A percentile compares a stretch with the other conserved stretches of the same genome.
These are phyloP conservation scores for Populus deltoides DNA, from an alignment of 345 rosid genomes.

Conservation along the genomic window DNA sequence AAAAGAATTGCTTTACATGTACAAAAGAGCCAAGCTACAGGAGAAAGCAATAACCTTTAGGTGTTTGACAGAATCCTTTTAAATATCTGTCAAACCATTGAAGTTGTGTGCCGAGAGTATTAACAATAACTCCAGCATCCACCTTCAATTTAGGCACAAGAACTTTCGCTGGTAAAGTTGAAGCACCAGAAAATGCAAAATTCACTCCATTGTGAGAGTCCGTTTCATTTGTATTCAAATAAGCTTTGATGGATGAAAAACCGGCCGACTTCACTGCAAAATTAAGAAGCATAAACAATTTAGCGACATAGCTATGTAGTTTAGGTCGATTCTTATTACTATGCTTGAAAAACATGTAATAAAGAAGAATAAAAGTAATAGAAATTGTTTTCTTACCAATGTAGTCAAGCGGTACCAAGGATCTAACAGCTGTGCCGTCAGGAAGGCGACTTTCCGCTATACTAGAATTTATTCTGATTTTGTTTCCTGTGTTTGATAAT, in stretches of 20 bases:
- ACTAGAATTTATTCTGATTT: too few species aligned
- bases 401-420: not conserved
- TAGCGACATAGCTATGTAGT: not conserved
- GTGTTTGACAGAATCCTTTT: not conserved
- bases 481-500: not conserved
- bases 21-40: not conserved
- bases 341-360: not conserved
- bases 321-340: too few species aligned
- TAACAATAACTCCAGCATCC: not conserved
- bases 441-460: too few species aligned
- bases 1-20: too few species aligned
- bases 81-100: not conserved
- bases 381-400: not conserved
- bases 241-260: not conserved
- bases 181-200: not conserved
- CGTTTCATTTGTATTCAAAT: not conserved
- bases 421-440: not conserved
- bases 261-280: not conserved
- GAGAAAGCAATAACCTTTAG: not conserved
- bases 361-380: not conserved
- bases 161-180: not conserved
- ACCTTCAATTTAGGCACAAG: not conserved
- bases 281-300: not conserved
- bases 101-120: not conserved
- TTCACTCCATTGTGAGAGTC: not conserved